Conservation (phyloP, 345 rosid species). For the Salix caprea region DNA sequence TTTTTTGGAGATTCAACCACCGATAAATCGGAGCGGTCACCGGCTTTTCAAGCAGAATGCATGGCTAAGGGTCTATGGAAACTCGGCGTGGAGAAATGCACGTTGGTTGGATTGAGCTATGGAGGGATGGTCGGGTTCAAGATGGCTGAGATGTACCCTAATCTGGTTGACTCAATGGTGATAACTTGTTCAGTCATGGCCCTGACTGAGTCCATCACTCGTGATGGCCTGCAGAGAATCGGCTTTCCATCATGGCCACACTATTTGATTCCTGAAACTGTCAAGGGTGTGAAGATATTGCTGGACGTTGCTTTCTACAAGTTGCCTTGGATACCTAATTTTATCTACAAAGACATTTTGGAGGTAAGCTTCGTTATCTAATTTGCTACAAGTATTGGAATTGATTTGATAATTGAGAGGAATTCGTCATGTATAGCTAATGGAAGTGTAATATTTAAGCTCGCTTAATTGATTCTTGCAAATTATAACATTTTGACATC, state of each 20-base stretch:
- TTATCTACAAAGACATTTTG: constrained; percentile 16
- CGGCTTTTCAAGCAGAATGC: constrained; percentile 44
- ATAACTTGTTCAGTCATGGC: constrained; percentile 24
- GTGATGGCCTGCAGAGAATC: constrained; percentile 7
- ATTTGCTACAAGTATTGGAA: too few species aligned
- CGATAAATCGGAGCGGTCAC: constrained; percentile 16
- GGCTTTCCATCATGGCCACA: constrained; percentile 32
- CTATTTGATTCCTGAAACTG: constrained; percentile 32
- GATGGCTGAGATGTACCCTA: constrained; percentile 38
- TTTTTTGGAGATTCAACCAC: constrained; percentile 50
- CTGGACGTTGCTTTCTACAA: constrained; percentile 11
- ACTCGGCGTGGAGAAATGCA: constrained; percentile 40
- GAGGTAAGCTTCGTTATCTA: constrained; percentile 22
- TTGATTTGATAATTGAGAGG: too few species aligned
- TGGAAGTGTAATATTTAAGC: too few species aligned
- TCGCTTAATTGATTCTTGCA: too few species aligned
- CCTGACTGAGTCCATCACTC: constrained; percentile 33
- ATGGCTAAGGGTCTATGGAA: constrained; percentile 30
- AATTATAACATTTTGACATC: background rate
- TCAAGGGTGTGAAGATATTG: constrained; percentile 11
- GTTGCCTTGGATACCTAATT: constrained; percentile 20
- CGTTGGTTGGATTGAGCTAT: constrained; percentile 39
- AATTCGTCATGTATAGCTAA: too few species aligned
- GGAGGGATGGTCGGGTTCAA: constrained; percentile 46
- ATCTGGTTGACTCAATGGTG: constrained; percentile 41